Conservation (phyloP, 352 stramenopile species). For the Blastocystis hominis region DNA sequence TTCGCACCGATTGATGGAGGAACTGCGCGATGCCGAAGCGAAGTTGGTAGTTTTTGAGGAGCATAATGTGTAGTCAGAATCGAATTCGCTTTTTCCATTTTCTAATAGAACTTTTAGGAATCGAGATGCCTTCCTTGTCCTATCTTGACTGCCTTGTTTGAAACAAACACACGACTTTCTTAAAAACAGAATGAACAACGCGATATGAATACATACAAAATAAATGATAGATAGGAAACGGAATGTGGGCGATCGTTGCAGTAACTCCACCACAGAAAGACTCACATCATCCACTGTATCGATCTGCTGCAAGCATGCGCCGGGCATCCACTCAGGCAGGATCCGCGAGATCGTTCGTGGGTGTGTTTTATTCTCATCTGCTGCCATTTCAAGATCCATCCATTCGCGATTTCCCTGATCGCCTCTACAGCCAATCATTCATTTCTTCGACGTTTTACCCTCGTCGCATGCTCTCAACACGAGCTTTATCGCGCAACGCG, state of each 20-base stretch:
- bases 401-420: neutral
- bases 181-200: slow-evolving; percentile 1
- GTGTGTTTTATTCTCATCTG: slow-evolving; percentile 21
- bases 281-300: slow-evolving; percentile 13
- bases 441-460: neutral
- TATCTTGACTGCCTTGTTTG: neutral
- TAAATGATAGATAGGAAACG: slow-evolving; percentile 20
- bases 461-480: neutral
- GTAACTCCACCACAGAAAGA: neutral
- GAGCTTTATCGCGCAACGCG: slow-evolving; percentile 22
- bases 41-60: neutral
- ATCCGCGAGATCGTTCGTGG: neutral
- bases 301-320: neutral
- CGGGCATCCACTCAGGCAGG: neutral
- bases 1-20: neutral
- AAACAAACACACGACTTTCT: slow-evolving; percentile 33
- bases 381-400: neutral
- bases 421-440: neutral
- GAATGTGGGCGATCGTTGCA: slow-evolving; percentile 13
- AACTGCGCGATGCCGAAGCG: neutral
- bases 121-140: neutral
- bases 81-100: neutral
- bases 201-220: neutral
- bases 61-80: neutral
- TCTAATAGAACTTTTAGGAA: neutral